Percentiles rank a stretch among this genome's conserved stretches.
Evolutionary conservation across 2,329 filamentous ascomycete species (phyloP).

Genomic region (Lasiodiplodia theobromae): DNA sequence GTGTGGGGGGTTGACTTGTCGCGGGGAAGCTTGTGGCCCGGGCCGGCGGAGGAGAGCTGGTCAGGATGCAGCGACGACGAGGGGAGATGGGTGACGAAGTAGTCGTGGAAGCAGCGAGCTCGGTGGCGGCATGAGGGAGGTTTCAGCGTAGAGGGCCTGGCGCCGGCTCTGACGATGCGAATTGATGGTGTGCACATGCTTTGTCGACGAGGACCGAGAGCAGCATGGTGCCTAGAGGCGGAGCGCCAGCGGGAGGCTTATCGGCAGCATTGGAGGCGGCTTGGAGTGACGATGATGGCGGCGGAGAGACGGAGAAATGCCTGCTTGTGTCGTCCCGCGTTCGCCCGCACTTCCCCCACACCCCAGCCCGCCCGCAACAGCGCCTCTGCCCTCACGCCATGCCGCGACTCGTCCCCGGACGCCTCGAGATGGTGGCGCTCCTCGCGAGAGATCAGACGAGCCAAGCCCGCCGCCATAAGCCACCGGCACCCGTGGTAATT

Average conservation of each 20-base stretch:
- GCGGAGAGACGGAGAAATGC: constrained; percentile 25
- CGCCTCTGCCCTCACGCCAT: constrained; percentile 17
- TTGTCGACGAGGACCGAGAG: constrained; percentile 27
- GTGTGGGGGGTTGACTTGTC: constrained; percentile 81
- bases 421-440: background rate
- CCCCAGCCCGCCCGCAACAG: constrained; percentile 9
- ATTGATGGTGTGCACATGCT: constrained; percentile 49
- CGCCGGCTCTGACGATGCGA: constrained; percentile 38
- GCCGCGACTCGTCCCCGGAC: background rate
- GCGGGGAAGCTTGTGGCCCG: constrained; percentile 80
- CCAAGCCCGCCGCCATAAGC: background rate
- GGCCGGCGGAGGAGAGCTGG: constrained; percentile 67
- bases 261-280: constrained; percentile 26
- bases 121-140: constrained; percentile 10
- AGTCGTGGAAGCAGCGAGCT: constrained; percentile 77
- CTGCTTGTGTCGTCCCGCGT: constrained; percentile 13
- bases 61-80: constrained; percentile 93
- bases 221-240: constrained; percentile 29
- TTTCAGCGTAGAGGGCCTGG: constrained; percentile 31
- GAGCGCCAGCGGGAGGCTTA: constrained; percentile 25
- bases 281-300: constrained; percentile 24
- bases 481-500: too few species aligned
- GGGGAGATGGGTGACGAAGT: constrained; percentile 95
- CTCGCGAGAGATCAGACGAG: background rate
- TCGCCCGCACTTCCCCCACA: constrained; percentile 12